Percentiles rank a stretch among this genome's conserved stretches.
Conservation (phyloP, 192 early-diverging fungal species). For the Coemansia sp. region DNA sequence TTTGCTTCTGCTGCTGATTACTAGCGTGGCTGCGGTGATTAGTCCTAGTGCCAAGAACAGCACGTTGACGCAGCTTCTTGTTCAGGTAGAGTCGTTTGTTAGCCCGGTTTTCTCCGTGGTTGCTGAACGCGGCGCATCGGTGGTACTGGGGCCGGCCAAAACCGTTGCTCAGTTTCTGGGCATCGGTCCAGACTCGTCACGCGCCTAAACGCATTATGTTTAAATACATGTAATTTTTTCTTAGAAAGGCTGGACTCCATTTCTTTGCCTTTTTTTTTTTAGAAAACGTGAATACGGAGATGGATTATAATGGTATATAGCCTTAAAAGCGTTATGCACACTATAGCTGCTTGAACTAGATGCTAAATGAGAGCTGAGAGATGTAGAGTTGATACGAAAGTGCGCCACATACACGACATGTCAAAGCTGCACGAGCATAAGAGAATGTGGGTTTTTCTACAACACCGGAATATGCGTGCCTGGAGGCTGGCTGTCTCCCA, state of each 20-base stretch:
- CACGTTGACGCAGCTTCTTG: constrained; percentile 23
- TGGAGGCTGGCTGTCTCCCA: constrained; percentile 40
- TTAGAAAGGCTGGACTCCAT: background rate
- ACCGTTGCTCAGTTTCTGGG: constrained; percentile 23
- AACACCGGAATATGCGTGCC: constrained; percentile 33
- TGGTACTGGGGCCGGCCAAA: constrained; percentile 18
- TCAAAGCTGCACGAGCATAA: constrained; percentile 26
- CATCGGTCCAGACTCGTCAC: constrained; percentile 19
- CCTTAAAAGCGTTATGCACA: background rate
- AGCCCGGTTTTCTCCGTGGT: constrained; percentile 28
- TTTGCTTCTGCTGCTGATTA: constrained; percentile 21
- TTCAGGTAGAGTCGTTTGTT: constrained; percentile 31
- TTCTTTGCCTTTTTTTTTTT: background rate
- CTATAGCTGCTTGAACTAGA: no score
- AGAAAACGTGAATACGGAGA: no score
- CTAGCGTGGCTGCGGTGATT: constrained; percentile 21
- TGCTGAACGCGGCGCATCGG: constrained; percentile 24
- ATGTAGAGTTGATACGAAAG: background rate
- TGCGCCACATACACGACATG: constrained; percentile 26
- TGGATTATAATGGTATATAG: no score
- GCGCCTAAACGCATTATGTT: background rate
- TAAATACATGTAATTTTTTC: background rate
- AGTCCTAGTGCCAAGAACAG: constrained; percentile 34
- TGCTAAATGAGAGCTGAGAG: background rate
- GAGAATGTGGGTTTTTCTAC: constrained; percentile 40